Evolutionary conservation across 352 stramenopile genomes (phyloP).

Genomic region (Globisporangium barbulae): DNA sequence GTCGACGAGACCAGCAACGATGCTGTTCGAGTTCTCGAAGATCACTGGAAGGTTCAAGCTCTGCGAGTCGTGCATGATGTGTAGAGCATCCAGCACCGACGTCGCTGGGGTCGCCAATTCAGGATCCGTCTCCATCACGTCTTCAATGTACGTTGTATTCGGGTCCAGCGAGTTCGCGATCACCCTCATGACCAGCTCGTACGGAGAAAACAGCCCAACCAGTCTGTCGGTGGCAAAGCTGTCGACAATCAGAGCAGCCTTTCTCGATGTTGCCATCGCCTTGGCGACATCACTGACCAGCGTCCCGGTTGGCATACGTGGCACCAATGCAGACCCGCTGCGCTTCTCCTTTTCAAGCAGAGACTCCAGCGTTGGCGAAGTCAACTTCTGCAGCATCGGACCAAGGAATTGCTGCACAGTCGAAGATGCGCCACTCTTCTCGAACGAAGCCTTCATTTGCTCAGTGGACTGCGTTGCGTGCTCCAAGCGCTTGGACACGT

Average conservation of each 20-base stretch:
- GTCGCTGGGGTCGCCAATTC: conserved; percentile 67
- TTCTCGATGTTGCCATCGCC: conserved; percentile 76
- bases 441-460: conserved; percentile 77
- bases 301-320: conserved; percentile 81
- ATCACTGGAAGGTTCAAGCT: conserved; percentile 81
- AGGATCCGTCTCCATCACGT: conserved; percentile 89
- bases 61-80: conserved; percentile 89
- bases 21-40: conserved; percentile 44
- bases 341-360: conserved; percentile 80
- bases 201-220: conserved; percentile 95
- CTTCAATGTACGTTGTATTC: conserved; percentile 84
- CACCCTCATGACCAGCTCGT: conserved; percentile 96
- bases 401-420: conserved; percentile 73
- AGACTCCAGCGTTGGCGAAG: conserved; percentile 74
- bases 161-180: conserved; percentile 92
- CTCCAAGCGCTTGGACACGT: conserved; percentile 96
- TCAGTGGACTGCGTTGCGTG: conserved; percentile 82
- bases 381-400: conserved; percentile 82
- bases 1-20: conserved; percentile 81
- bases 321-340: conserved; percentile 45
- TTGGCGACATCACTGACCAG: conserved; percentile 75
- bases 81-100: conserved; percentile 78
- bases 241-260: conserved; percentile 94
- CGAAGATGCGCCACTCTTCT: conserved; percentile 70
- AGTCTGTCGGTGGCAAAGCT: conserved; percentile 82